Base-by-base conservation (phyloP, 2,329 filamentous ascomycete species). In the Clarireedia paspali region DNA sequence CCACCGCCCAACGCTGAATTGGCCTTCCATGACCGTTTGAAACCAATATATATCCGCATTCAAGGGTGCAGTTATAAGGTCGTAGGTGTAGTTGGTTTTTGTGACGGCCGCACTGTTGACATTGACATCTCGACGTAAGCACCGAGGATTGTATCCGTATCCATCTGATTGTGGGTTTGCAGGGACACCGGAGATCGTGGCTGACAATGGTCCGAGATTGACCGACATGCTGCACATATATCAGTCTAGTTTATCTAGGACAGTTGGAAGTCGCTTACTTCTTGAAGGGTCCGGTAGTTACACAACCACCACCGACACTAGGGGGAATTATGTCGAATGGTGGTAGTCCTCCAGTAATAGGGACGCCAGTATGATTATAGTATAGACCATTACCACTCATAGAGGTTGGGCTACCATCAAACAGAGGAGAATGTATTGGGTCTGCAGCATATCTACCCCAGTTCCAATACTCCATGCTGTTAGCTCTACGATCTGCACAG, bases 301-400 rank as follows among this genome's bases (percentile, higher is more conserved):
- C 71, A 62, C 79, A 82, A 3, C 80, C 80, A 30, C 80, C 79
- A n/a, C 80, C 80, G 1, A 73, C 74, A 23, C 77, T 53, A 1
- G 74, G 74, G 0, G 74, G 75, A 54, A 67, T 62, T 57, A 71
- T 24, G 39, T 64, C 51, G n/a, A 53, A 57, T 9, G 57, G 59
- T n/a, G 51, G 39, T 26, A 61, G 58, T 1, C 63, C 57, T 0
- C 50, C 57, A 2, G 51, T 39, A 10, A 66, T 56, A 20, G 50
- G 39, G 7, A 66, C 57, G 20, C 59, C 58, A 2, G 60, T 60
- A 50, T 69, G 60, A 5, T 62, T 57, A 6, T 59, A 53, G 48
- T 66, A 69, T 4, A 58, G 65, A 17, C 78, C 77, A 58, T 80
- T 74, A 23, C 77, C 76, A 27, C 73, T 73, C 71, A 80, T 68